phyloP scores from a whole-genome alignment of 257 asterid genomes.

The Fraxinus americana region DNA sequence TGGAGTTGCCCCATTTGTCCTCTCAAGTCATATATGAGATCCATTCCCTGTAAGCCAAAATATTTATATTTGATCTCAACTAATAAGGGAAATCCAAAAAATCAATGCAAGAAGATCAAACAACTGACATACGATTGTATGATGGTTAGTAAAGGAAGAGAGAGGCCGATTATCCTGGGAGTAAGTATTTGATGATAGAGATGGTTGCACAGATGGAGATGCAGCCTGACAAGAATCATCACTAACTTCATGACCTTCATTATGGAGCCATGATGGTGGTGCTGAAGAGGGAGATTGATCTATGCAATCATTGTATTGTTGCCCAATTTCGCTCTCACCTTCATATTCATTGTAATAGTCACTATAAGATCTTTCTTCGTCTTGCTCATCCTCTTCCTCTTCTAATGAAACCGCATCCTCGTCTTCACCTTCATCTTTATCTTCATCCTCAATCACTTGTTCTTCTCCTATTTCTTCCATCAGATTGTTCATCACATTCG shows the following conservation, averaged over 20 bases:
- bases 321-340: slow-evolving; percentile 48
- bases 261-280: slow-evolving; percentile 44
- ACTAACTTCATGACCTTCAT: slow-evolving; percentile 35
- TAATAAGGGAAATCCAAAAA: not conserved
- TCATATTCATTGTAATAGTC: slow-evolving; percentile 42
- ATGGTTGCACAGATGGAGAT: slow-evolving; percentile 48
- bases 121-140: slow-evolving; percentile 56
- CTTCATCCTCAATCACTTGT: slow-evolving; percentile 20
- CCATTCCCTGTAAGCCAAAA: slow-evolving; percentile 66
- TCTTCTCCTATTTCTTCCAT: slow-evolving; percentile 23
- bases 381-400: slow-evolving; percentile 22
- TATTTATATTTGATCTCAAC: slow-evolving; percentile 2
- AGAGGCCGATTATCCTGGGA: slow-evolving; percentile 40
- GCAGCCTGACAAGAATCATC: slow-evolving; percentile 44
- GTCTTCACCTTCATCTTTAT: slow-evolving; percentile 15
- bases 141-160: slow-evolving; percentile 39
- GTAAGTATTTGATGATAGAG: slow-evolving; percentile 39
- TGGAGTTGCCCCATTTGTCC: slow-evolving; percentile 82
- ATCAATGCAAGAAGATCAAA: slow-evolving; percentile 4
- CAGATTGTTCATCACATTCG: slow-evolving; percentile 9
- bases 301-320: slow-evolving; percentile 36
- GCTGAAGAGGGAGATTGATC: slow-evolving; percentile 36
- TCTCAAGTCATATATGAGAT: slow-evolving; percentile 71
- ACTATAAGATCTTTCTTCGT: slow-evolving; percentile 32
- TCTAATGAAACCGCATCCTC: slow-evolving; percentile 10